Evolutionary conservation across 1,284 basidiomycete species (phyloP).

Genomic region (Polyporus tsugae): DNA sequence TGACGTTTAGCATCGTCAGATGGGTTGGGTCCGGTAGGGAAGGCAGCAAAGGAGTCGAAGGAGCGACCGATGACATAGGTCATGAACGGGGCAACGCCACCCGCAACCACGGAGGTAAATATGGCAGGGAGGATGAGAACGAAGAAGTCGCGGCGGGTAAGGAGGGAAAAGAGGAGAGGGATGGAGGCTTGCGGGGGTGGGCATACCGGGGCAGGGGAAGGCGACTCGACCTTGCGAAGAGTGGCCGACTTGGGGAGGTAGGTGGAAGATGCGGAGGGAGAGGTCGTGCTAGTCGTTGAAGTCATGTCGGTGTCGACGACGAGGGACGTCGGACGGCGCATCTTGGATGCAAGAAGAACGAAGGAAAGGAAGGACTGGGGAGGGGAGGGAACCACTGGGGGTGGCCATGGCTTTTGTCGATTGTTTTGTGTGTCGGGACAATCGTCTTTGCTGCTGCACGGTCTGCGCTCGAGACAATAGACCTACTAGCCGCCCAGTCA

Average conservation of each 20-base stretch:
- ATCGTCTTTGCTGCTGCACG: constrained; percentile 25
- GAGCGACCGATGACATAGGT: constrained; percentile 88
- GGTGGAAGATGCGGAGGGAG: constrained; percentile 39
- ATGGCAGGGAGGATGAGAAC: constrained; percentile 79
- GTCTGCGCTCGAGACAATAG: constrained; percentile 25
- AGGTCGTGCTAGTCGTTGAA: constrained; percentile 39
- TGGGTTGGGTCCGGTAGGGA: constrained; percentile 56
- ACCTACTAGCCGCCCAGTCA: constrained; percentile 27
- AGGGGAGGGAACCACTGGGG: constrained; percentile 14
- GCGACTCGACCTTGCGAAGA: constrained; percentile 34
- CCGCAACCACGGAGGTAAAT: constrained; percentile 71
- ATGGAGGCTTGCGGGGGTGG: constrained; percentile 56
- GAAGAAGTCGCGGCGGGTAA: constrained; percentile 62
- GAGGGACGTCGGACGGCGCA: constrained; percentile 47
- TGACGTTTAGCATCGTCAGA: constrained; percentile 57
- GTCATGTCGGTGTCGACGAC: constrained; percentile 44
- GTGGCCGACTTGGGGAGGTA: constrained; percentile 39
- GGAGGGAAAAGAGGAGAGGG: constrained; percentile 71
- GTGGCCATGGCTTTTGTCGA: constrained; percentile 44
- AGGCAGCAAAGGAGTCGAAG: constrained; percentile 80
- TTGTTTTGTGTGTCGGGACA: constrained; percentile 35
- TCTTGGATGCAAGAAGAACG: constrained; percentile 36
- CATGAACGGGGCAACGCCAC: constrained; percentile 92
- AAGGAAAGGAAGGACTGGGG: constrained; percentile 35
- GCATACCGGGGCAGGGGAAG: constrained; percentile 38